These are phyloP conservation scores for Penicillium sp. DNA, from an alignment of 2,329 filamentous ascomycete species.

Conservation along the genomic window DNA sequence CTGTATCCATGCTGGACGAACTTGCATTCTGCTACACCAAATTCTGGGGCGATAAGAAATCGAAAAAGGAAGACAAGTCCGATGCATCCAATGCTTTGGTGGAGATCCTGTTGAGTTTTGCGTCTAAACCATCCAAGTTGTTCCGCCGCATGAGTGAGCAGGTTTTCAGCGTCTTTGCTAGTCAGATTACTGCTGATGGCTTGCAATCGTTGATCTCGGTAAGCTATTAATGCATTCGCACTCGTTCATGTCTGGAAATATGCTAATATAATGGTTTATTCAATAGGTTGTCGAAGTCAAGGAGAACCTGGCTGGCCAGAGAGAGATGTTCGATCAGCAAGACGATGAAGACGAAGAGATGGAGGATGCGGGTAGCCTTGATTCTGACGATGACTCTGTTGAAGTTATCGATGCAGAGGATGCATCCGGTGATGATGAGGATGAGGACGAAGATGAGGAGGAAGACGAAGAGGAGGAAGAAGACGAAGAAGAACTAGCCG, in stretches of 20 bases:
- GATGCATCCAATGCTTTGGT: slow-evolving; percentile 67
- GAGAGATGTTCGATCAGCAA: slow-evolving; percentile 75
- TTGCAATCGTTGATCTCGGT: slow-evolving; percentile 59
- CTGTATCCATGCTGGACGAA: slow-evolving; percentile 75
- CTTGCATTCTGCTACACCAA: slow-evolving; percentile 71
- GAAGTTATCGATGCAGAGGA: slow-evolving; percentile 30
- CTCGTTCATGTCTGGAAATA: neutral
- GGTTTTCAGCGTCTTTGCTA: slow-evolving; percentile 78
- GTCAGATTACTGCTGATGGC: slow-evolving; percentile 68
- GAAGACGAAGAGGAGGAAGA: slow-evolving; percentile 44
- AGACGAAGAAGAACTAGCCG: slow-evolving; percentile 52
- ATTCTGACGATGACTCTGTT: slow-evolving; percentile 25
- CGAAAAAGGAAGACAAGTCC: slow-evolving; percentile 47
- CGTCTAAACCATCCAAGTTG: slow-evolving; percentile 77
- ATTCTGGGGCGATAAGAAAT: slow-evolving; percentile 50
- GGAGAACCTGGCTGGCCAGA: slow-evolving; percentile 78
- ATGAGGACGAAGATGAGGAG: slow-evolving; percentile 21
- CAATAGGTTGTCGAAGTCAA: slow-evolving; percentile 69
- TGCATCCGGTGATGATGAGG: slow-evolving; percentile 6
- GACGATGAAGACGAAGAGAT: slow-evolving; percentile 56
- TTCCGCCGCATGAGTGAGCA: slow-evolving; percentile 83
- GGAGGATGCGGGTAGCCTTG: slow-evolving; percentile 42
- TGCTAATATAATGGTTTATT: neutral
- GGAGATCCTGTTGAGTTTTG: slow-evolving; percentile 85
- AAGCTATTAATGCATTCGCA: slow-evolving; percentile 15